Base-by-base conservation (phyloP, 192 early-diverging fungal genomes). In the Coemansia sp. region DNA sequence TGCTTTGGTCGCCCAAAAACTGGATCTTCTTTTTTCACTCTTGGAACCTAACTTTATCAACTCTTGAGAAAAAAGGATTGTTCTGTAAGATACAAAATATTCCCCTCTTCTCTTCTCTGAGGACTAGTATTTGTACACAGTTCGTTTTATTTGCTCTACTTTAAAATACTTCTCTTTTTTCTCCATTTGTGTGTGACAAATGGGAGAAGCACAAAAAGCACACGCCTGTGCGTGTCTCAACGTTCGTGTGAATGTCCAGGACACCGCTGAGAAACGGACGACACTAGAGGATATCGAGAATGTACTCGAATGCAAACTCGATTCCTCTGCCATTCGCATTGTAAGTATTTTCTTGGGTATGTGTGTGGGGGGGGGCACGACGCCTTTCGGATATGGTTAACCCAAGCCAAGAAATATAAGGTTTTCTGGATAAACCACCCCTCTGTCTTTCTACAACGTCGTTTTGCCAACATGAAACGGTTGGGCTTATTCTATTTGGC, bases 211-310 rank as follows among this genome's bases (percentile, higher is more conserved):
- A 27, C 37, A 48, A 36, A 13, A 55, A 3, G 37, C 50, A 53
- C 62, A 42, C 59, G 67, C 59, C 11, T 79, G 76, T 44, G 38
- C 42, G n/a, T 79, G 76, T 38, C 67, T 79, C 44, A 79, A 79
- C 50, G 60, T 79, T 20, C 62, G 76, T 15, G 59, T 67, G 28
- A 50, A 70, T 50, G 71, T 62, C 6, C 55, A 60, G 19, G 28
- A 50, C 15, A 65, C 55, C 15, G 67, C 59, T 6, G 64, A 65
- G 11, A 20, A 63, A 30, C 70, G 67, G 33, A 61, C 67, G 13
- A 45, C 66, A 6, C 41, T 79, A 7, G 76, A 79, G 23, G 71
- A 79, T 55, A 79, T 69, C 42, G 40, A 47, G 15, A 48, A 73
- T 19, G 67, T 79, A 25, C 76, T 69, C 11, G 67, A 73, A 59